phyloP scores from a whole-genome alignment of 129 eudicot genomes.

The Chrysanthemum makinoi region DNA sequence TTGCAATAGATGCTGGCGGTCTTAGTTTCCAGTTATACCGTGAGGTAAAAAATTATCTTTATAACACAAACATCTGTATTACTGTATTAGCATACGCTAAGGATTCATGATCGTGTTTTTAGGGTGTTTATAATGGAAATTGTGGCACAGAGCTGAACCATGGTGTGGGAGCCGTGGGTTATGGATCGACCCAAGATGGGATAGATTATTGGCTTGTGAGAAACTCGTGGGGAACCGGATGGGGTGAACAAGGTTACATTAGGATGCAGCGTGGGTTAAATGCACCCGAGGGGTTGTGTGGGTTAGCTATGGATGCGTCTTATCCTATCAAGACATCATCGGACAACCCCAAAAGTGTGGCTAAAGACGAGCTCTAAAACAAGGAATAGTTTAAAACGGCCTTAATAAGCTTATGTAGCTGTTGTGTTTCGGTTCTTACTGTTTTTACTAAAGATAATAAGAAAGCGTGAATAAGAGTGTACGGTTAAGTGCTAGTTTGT shows the following conservation, averaged over 20 bases:
- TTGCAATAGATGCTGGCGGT: conserved; percentile 80
- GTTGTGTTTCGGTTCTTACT: conserved; percentile 9
- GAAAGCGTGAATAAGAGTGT: conserved; percentile 6
- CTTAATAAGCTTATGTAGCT: conserved; percentile 2
- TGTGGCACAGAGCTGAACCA: conserved; percentile 85
- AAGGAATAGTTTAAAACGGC: not conserved
- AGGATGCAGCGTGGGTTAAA: conserved; percentile 57
- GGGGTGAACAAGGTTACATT: conserved; percentile 93
- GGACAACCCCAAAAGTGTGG: conserved; percentile 40
- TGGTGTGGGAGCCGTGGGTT: conserved; percentile 78
- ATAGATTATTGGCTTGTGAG: conserved; percentile 76
- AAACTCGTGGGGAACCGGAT: conserved; percentile 79
- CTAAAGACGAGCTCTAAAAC: conserved; percentile 68
- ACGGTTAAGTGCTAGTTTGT: no score
- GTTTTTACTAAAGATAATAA: conserved; percentile 5
- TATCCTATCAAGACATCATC: conserved; percentile 60
- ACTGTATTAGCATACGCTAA: not conserved
- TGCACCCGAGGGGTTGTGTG: conserved; percentile 72
- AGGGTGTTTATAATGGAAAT: conserved; percentile 70
- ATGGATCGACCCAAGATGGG: conserved; percentile 73
- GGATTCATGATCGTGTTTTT: conserved; percentile 3
- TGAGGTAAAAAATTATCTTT: conserved; percentile 37
- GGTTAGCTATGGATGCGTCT: conserved; percentile 83
- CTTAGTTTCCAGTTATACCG: conserved; percentile 62
- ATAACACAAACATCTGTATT: not conserved